These are phyloP conservation scores for Balamuthia mandrillaris DNA, from an alignment of 208 protist genomes.

Conservation along the genomic window DNA sequence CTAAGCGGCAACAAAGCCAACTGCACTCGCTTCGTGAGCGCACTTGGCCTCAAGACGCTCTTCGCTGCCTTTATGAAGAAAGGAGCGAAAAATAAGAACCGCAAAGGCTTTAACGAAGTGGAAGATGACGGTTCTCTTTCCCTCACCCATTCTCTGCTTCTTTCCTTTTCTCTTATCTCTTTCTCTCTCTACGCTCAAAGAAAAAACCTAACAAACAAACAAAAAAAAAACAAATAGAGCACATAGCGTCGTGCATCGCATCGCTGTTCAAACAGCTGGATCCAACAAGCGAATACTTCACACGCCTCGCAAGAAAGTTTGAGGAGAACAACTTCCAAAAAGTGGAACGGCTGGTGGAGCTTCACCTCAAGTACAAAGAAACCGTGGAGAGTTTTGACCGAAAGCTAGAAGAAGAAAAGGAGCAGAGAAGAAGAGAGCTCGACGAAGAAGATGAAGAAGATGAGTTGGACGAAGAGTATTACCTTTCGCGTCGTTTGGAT, in stretches of 20 bases:
- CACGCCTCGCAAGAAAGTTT: constrained; percentile 62
- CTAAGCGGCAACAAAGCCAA: not conserved
- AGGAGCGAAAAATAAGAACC: constrained; percentile 35
- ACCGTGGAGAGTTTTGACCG: not conserved
- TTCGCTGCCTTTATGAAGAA: constrained; percentile 74
- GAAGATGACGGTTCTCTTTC: constrained; percentile 49
- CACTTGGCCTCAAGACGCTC: constrained; percentile 63
- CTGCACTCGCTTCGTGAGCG: constrained; percentile 55
- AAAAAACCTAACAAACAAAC: no score
- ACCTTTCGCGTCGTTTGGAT: constrained; percentile 37
- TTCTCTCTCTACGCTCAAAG: not conserved
- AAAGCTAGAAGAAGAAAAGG: constrained; percentile 10
- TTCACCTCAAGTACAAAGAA: constrained; percentile 56
- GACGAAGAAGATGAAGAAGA: constrained; percentile 37
- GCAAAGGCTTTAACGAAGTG: constrained; percentile 37
- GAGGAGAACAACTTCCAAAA: constrained; percentile 67
- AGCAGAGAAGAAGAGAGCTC: not conserved
- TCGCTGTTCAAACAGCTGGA: constrained; percentile 53
- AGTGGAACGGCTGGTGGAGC: constrained; percentile 53
- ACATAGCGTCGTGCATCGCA: constrained; percentile 44
- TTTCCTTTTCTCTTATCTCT: not conserved
- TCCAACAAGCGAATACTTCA: not conserved
- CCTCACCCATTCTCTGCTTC: not conserved
- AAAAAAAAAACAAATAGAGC: no score
- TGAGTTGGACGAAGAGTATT: constrained; percentile 47